These are phyloP conservation scores for Cyclospora cayetanensis DNA, from an alignment of 169 alveolate species.

Conservation along the genomic window DNA sequence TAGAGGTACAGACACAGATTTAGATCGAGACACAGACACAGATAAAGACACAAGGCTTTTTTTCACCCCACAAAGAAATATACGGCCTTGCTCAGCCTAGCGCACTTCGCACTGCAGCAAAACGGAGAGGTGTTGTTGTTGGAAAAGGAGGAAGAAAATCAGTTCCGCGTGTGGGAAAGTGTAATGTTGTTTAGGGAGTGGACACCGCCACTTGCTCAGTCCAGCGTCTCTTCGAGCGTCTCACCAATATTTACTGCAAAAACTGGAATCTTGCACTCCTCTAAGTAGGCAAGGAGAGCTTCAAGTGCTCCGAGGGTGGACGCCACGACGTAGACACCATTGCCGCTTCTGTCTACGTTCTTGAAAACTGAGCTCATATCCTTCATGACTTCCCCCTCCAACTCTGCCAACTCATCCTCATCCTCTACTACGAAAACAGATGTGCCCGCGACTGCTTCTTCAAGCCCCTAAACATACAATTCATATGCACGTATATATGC, in stretches of 20 bases:
- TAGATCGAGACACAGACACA: too few relatives aligned
- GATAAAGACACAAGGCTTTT: not conserved
- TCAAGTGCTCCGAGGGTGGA: constrained; percentile 99
- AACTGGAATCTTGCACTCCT: constrained; percentile 95
- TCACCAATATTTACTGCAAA: constrained; percentile 96
- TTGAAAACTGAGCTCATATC: constrained; percentile 94
- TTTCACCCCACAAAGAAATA: not conserved
- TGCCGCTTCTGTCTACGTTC: constrained; percentile 92
- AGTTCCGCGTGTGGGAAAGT: too few relatives aligned
- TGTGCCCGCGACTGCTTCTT: constrained; percentile 98
- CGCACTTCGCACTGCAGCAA: not conserved
- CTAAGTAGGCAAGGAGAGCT: constrained; percentile 96
- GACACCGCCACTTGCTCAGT: too few relatives aligned
- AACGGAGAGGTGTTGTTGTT: too few relatives aligned
- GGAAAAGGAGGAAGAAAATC: too few relatives aligned
- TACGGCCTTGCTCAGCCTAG: not conserved
- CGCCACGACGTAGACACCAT: constrained; percentile 99
- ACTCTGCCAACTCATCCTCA: constrained; percentile 81
- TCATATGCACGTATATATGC: too few relatives aligned
- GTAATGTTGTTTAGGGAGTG: too few relatives aligned
- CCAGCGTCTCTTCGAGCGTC: not conserved
- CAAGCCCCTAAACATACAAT: constrained; percentile 87
- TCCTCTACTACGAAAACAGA: constrained; percentile 91
- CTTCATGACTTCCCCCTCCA: constrained; percentile 91
- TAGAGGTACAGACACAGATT: too few relatives aligned